Evolutionary conservation across 1,284 basidiomycete species (phyloP).

Genomic region (Fomes fomentarius): DNA sequence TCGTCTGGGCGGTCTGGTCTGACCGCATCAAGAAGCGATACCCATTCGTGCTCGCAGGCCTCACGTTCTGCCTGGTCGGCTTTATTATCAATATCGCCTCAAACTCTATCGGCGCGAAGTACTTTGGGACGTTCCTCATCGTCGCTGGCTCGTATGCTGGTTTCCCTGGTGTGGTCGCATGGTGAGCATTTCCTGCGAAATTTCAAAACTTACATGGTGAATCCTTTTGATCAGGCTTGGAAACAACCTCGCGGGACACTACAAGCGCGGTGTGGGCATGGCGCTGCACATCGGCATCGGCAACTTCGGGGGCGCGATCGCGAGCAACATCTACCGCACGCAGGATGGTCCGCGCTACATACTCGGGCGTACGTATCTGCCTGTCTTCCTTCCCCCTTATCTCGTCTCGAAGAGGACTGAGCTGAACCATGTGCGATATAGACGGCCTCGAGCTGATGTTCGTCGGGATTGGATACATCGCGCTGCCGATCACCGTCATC

Average conservation of each 20-base stretch:
- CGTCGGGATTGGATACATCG: conserved; percentile 62
- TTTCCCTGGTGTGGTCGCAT: conserved; percentile 67
- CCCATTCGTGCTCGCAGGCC: conserved; percentile 61
- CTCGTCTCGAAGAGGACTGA: neutral
- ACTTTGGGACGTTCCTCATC: conserved; percentile 69
- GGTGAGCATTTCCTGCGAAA: no score
- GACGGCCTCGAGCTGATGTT: conserved; percentile 73
- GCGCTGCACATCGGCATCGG: conserved; percentile 67
- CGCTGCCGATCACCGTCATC: conserved; percentile 49
- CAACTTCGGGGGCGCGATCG: conserved; percentile 58
- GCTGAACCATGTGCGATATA: conserved; percentile 25
- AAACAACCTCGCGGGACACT: conserved; percentile 65
- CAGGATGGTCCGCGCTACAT: conserved; percentile 63
- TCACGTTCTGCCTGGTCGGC: conserved; percentile 57
- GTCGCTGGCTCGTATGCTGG: conserved; percentile 63
- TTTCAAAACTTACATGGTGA: no score
- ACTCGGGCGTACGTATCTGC: conserved; percentile 54
- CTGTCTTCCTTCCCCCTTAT: neutral
- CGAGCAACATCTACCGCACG: conserved; percentile 62
- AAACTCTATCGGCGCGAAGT: conserved; percentile 53
- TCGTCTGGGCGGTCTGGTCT: conserved; percentile 58
- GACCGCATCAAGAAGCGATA: conserved; percentile 60
- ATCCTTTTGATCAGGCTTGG: no score
- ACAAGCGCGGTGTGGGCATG: conserved; percentile 68
- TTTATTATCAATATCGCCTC: conserved; percentile 67